These are phyloP conservation scores for Kappamyces sp. DNA, from an alignment of 192 early-diverging fungal species.

Conservation along the genomic window DNA sequence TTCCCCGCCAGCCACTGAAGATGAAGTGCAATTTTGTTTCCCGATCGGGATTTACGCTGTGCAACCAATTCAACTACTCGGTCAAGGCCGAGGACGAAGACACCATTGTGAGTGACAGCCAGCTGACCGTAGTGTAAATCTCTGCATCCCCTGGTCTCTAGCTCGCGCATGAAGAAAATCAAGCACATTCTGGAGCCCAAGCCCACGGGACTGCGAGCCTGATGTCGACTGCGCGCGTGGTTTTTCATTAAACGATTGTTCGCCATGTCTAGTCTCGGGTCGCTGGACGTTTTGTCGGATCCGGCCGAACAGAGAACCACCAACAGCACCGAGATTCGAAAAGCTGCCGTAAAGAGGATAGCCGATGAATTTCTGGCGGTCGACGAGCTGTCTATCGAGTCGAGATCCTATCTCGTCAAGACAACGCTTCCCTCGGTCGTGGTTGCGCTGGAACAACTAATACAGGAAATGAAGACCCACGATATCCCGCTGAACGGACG, in stretches of 20 bases:
- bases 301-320: too few relatives aligned
- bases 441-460: constrained; percentile 39
- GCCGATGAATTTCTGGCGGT: constrained; percentile 35
- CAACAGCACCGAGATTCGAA: constrained; percentile 25
- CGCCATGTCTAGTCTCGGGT: too few relatives aligned
- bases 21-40: background rate
- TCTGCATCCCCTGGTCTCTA: too few relatives aligned
- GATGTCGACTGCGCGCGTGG: too few relatives aligned
- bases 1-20: background rate
- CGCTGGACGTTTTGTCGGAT: too few relatives aligned
- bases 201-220: too few relatives aligned
- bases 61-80: constrained; percentile 15
- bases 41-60: constrained; percentile 10
- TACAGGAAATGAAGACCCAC: constrained; percentile 17
- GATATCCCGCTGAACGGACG: constrained; percentile 3
- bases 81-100: too few relatives aligned
- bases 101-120: too few relatives aligned
- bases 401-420: constrained; percentile 43
- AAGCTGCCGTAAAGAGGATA: constrained; percentile 30
- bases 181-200: constrained; percentile 1
- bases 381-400: constrained; percentile 33
- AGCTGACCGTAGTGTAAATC: too few relatives aligned
- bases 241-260: too few relatives aligned
- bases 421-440: constrained; percentile 42
- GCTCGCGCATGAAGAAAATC: too few relatives aligned